Evolutionary conservation across 805 yeast genomes (phyloP).

Genomic region (Candida succiphila): DNA sequence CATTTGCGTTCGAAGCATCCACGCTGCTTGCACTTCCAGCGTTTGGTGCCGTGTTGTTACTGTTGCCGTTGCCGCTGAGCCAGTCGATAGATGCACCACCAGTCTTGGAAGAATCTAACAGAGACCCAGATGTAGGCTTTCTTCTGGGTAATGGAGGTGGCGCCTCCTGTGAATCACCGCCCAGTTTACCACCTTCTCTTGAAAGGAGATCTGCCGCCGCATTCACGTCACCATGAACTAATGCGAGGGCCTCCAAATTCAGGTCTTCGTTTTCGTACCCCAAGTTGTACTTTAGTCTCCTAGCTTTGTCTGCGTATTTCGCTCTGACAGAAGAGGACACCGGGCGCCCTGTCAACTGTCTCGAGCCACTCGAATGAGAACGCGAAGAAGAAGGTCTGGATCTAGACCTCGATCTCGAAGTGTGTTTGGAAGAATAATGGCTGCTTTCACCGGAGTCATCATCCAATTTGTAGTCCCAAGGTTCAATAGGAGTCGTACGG

Average conservation of each 20-base stretch:
- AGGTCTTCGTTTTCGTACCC: constrained; percentile 52
- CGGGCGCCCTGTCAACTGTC: constrained; percentile 38
- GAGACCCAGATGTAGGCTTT: constrained; percentile 20
- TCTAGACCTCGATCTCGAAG: constrained; percentile 1
- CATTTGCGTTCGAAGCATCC: constrained; percentile 17
- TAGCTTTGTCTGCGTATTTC: constrained; percentile 40
- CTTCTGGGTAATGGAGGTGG: constrained; percentile 42
- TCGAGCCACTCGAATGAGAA: too few relatives aligned
- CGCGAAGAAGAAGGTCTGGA: neutral
- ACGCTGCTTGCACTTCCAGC: constrained; percentile 14
- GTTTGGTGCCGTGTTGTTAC: constrained; percentile 9
- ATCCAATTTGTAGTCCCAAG: constrained; percentile 25
- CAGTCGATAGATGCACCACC: constrained; percentile 22
- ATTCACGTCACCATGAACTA: constrained; percentile 49
- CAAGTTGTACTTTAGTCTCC: constrained; percentile 34
- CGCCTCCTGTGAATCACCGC: constrained; percentile 22
- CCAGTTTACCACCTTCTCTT: constrained; percentile 20
- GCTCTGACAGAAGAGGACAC: constrained; percentile 43
- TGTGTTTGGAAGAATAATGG: constrained; percentile 12
- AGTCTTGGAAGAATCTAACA: constrained; percentile 19
- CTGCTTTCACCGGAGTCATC: neutral
- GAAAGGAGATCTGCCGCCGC: constrained; percentile 50
- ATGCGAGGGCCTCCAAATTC: constrained; percentile 51
- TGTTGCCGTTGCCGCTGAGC: constrained; percentile 15
- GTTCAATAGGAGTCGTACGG: constrained; percentile 28